These are phyloP conservation scores for Margaritispora aquatica DNA, from an alignment of 495 filamentous ascomycete species.

Conservation along the genomic window DNA sequence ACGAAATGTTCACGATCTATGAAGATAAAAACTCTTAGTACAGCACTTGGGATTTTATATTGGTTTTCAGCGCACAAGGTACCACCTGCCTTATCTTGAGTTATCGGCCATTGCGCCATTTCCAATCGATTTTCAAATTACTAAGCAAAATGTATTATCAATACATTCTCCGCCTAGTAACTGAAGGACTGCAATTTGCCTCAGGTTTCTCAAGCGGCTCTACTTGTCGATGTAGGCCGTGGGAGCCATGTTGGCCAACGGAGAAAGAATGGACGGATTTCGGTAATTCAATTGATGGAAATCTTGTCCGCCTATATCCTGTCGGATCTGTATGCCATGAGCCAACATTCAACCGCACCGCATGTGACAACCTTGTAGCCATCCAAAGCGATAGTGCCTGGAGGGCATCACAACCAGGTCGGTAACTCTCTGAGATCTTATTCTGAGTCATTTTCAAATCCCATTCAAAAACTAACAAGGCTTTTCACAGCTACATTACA, in stretches of 20 bases:
- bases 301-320: conserved; percentile 13
- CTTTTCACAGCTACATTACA: conserved; percentile 18
- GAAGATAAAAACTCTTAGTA: not conserved
- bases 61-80: not conserved
- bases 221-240: conserved; percentile 6
- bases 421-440: conserved; percentile 10
- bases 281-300: conserved; percentile 7
- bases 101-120: conserved; percentile 1
- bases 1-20: not conserved
- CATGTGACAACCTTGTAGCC: conserved; percentile 15
- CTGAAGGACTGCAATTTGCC: conserved; percentile 5
- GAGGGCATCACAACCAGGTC: conserved; percentile 17
- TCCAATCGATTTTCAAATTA: not conserved
- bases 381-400: conserved; percentile 17
- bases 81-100: not conserved
- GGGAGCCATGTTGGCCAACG: conserved; percentile 5
- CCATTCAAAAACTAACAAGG: conserved; percentile 13
- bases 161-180: conserved; percentile 5
- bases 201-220: not conserved
- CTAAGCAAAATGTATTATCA: conserved; percentile 7
- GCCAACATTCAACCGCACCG: conserved; percentile 15
- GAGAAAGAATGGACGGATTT: conserved; percentile 5
- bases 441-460: conserved; percentile 6
- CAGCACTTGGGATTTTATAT: not conserved
- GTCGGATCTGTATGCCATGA: conserved; percentile 23